These are phyloP conservation scores for Umbilicus rupestris DNA, from an alignment of 164 flowering plant genomes.

Conservation along the genomic window DNA sequence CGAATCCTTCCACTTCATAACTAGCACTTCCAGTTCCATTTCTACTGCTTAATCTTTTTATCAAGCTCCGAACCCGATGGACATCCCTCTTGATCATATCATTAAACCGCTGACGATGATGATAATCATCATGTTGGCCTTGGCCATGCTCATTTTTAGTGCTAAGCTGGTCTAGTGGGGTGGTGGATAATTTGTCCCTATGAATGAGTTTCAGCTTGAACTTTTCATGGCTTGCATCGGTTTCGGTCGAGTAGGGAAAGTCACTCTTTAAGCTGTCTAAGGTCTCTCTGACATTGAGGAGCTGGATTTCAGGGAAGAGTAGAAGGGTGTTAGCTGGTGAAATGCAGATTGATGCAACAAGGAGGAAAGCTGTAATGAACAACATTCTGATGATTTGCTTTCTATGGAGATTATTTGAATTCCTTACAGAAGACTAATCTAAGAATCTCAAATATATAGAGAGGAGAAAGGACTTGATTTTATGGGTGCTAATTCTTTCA, in stretches of 20 bases:
- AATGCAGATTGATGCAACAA: not conserved
- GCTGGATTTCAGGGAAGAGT: conserved; percentile 26
- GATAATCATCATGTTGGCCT: conserved; percentile 11
- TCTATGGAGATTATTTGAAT: not conserved
- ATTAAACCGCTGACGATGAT: not conserved
- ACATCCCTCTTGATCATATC: conserved; percentile 46
- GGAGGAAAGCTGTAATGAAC: conserved; percentile 2
- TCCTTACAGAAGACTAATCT: not conserved
- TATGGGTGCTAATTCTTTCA: too few relatives aligned
- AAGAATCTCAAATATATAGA: not conserved
- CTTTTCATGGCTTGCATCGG: not conserved
- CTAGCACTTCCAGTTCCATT: not conserved
- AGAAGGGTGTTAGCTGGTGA: not conserved
- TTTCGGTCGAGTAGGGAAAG: conserved; percentile 5
- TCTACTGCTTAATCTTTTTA: conserved; percentile 23
- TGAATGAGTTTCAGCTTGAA: conserved; percentile 28
- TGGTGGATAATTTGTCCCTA: not conserved
- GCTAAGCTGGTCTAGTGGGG: not conserved
- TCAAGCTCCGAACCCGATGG: conserved; percentile 30
- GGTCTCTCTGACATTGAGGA: conserved; percentile 31
- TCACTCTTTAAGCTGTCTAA: conserved; percentile 5
- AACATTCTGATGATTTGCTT: not conserved
- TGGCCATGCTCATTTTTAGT: conserved; percentile 14
- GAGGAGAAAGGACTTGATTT: not conserved
- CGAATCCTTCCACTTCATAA: conserved; percentile 43